Conservation (phyloP, 2,329 filamentous ascomycete genomes). For the Colletotrichum brevisporum region DNA sequence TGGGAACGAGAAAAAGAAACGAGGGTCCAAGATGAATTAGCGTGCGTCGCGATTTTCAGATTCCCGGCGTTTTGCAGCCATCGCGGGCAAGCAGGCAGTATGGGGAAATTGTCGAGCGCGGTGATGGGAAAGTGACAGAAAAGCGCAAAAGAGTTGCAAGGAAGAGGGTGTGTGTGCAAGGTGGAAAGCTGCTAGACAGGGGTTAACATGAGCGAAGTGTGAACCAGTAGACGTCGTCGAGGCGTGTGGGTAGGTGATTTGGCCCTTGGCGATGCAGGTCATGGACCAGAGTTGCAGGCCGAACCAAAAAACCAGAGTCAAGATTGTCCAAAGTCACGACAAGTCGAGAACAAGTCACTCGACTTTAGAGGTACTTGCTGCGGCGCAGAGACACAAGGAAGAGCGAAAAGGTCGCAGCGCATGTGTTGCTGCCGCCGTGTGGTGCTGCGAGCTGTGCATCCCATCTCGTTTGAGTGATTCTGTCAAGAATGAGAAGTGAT, state of each 20-base stretch:
- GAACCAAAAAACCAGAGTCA: not conserved
- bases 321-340: conserved; percentile 2
- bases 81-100: conserved; percentile 15
- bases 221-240: not conserved
- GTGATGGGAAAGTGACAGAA: conserved; percentile 31
- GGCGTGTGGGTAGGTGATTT: conserved; percentile 4
- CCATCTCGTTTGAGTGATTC: conserved; percentile 37
- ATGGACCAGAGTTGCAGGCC: conserved; percentile 2
- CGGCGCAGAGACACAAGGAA: conserved; percentile 2
- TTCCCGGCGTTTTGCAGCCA: conserved; percentile 12
- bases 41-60: conserved; percentile 19
- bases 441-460: conserved; percentile 24
- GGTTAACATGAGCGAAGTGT: no score
- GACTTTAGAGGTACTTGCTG: conserved; percentile 28
- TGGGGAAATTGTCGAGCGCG: conserved; percentile 3
- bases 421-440: conserved; percentile 23
- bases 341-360: conserved; percentile 28
- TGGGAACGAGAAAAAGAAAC: not conserved
- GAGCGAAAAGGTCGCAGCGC: conserved; percentile 26
- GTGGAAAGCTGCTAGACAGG: not conserved
- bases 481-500: conserved; percentile 36
- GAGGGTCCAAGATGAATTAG: conserved; percentile 7
- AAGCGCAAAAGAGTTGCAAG: not conserved
- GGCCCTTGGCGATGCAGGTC: conserved; percentile 15
- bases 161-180: conserved; percentile 23